Evolutionary conservation across 1,284 basidiomycete genomes (phyloP).

Genomic region (Tilletia indica): DNA sequence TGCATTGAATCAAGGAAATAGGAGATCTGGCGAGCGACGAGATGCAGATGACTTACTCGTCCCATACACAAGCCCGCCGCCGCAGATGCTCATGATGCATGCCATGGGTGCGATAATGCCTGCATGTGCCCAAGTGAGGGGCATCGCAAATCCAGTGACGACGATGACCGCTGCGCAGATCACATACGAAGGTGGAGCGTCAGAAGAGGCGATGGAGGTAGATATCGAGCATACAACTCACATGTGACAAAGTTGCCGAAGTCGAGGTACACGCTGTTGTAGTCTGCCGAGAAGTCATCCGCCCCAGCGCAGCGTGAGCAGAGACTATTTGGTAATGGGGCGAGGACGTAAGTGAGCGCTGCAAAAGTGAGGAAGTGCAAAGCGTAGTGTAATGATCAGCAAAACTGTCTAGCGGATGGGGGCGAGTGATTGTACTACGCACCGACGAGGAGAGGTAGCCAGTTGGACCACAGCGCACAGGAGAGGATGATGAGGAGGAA

Average conservation of each 20-base stretch:
- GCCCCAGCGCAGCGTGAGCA: constrained; percentile 61
- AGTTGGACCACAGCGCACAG: constrained; percentile 93
- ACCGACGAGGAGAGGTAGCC: constrained; percentile 96
- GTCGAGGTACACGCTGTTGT: constrained; percentile 65
- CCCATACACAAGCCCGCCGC: constrained; percentile 90
- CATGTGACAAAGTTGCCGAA: constrained; percentile 89
- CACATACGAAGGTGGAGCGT: neutral
- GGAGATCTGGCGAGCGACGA: constrained; percentile 23
- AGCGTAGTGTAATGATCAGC: neutral
- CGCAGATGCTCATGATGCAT: constrained; percentile 88
- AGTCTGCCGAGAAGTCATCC: constrained; percentile 63
- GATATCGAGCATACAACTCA: neutral
- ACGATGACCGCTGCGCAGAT: constrained; percentile 68
- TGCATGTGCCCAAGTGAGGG: constrained; percentile 86
- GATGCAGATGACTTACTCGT: constrained; percentile 72
- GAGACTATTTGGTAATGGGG: constrained; percentile 89
- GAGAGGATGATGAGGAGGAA: constrained; percentile 97
- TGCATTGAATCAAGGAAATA: neutral
- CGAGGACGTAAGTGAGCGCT: constrained; percentile 93
- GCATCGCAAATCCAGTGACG: constrained; percentile 84
- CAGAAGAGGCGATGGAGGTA: too few species aligned
- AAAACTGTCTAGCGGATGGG: neutral
- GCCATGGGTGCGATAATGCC: constrained; percentile 80
- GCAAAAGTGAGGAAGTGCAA: constrained; percentile 22
- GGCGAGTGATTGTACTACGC: constrained; percentile 56